phyloP scores from a whole-genome alignment of 257 asterid species.

The Petunia secreta region DNA sequence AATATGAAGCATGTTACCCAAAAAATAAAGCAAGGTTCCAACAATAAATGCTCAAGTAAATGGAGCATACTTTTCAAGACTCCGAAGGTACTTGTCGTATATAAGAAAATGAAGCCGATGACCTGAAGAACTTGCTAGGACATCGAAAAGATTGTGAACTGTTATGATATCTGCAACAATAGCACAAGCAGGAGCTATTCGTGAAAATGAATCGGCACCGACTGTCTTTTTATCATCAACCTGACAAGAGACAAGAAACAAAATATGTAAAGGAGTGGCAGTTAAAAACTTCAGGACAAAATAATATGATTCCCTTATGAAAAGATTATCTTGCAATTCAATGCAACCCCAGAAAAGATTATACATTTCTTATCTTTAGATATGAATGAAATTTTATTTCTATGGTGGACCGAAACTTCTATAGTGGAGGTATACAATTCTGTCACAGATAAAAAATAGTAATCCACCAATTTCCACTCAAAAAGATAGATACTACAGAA shows the following conservation, averaged over 20 bases:
- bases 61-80: constrained; percentile 78
- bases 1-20: neutral
- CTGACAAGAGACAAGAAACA: constrained; percentile 47
- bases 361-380: neutral
- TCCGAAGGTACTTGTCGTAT: constrained; percentile 79
- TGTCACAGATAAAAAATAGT: neutral
- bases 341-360: neutral
- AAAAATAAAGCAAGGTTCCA: constrained; percentile 8
- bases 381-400: constrained; percentile 2
- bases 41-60: constrained; percentile 37
- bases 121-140: constrained; percentile 68
- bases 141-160: constrained; percentile 87
- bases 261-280: constrained; percentile 28
- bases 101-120: constrained; percentile 83
- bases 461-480: neutral
- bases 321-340: neutral
- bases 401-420: constrained; percentile 15
- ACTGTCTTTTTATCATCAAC: constrained; percentile 86
- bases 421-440: constrained; percentile 12
- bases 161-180: constrained; percentile 77
- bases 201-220: constrained; percentile 87
- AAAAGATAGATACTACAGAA: constrained; percentile 3
- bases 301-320: constrained; percentile 3
- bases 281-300: constrained; percentile 23
- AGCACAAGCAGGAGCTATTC: constrained; percentile 87